Percentiles rank a stretch among this genome's conserved stretches.
phyloP scores from a whole-genome alignment of 208 protist species.

The Histomonas meleagridis region DNA sequence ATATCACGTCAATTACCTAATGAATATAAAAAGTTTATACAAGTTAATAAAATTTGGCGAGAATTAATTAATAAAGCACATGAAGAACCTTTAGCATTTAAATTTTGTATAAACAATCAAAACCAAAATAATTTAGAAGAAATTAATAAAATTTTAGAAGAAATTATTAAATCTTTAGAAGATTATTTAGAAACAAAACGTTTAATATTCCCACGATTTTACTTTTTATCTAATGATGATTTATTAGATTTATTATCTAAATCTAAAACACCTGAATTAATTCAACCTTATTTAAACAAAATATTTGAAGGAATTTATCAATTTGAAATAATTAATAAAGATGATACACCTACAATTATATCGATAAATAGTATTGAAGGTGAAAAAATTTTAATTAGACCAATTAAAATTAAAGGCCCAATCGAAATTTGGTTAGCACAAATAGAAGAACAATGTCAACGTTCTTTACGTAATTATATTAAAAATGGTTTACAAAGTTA shows the following conservation, averaged over 20 bases:
- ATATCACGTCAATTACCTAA: background rate
- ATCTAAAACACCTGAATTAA: slow-evolving; percentile 50
- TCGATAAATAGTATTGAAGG: slow-evolving; percentile 76
- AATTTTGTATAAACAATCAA: background rate
- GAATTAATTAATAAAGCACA: slow-evolving; percentile 46
- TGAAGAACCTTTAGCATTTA: slow-evolving; percentile 31
- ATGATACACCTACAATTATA: background rate
- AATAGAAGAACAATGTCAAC: slow-evolving; percentile 60
- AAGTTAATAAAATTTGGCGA: slow-evolving; percentile 51
- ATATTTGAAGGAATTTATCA: slow-evolving; percentile 48
- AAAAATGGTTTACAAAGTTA: slow-evolving; percentile 23
- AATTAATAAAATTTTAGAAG: slow-evolving; percentile 68
- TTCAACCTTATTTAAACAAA: slow-evolving; percentile 57
- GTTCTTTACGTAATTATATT: slow-evolving; percentile 4
- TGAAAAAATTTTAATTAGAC: slow-evolving; percentile 75
- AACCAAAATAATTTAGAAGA: background rate
- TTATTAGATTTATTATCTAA: slow-evolving; percentile 84
- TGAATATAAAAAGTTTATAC: background rate
- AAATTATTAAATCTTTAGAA: slow-evolving; percentile 85
- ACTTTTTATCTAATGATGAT: slow-evolving; percentile 68
- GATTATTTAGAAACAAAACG: slow-evolving; percentile 68
- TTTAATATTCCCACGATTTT: slow-evolving; percentile 56
- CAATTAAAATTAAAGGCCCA: slow-evolving; percentile 73
- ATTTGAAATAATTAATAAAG: slow-evolving; percentile 39
- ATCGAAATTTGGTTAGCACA: slow-evolving; percentile 88